These are phyloP conservation scores for Ensete ventricosum DNA, from an alignment of 176 grass and related monocot species.

Conservation along the genomic window DNA sequence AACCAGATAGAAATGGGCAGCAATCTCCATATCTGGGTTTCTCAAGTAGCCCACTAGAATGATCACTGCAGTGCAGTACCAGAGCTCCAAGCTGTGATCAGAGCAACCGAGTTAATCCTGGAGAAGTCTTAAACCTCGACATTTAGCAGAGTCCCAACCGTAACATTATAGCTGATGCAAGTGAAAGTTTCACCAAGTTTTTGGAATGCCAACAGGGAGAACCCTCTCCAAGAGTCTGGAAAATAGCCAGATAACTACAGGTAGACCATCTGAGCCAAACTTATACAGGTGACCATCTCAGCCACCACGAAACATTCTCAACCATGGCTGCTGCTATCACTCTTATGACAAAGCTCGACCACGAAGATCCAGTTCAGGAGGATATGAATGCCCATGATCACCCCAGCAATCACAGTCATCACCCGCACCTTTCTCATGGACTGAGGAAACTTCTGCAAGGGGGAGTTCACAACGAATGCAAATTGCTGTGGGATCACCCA, in stretches of 20 bases:
- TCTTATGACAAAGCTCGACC: conserved; percentile 29
- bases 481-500: conserved; percentile 48
- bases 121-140: not conserved
- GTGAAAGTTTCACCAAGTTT: conserved; percentile 55
- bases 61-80: conserved; percentile 58
- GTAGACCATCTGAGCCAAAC: conserved; percentile 38
- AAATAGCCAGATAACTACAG: not conserved
- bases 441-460: conserved; percentile 71
- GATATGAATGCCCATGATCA: conserved; percentile 25
- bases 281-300: too few species aligned
- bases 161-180: conserved; percentile 71
- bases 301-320: conserved; percentile 47
- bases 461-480: conserved; percentile 57
- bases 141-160: conserved; percentile 26
- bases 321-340: conserved; percentile 41
- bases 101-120: not conserved
- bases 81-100: conserved; percentile 13
- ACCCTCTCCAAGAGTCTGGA: too few species aligned
- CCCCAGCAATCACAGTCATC: conserved; percentile 34
- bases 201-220: conserved; percentile 37
- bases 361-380: conserved; percentile 49
- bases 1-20: conserved; percentile 33
- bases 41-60: conserved; percentile 59
- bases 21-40: conserved; percentile 50
- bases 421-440: conserved; percentile 59